phyloP scores from a whole-genome alignment of 768 basidiomycete genomes.

The Sporobolomyces pararoseus region DNA sequence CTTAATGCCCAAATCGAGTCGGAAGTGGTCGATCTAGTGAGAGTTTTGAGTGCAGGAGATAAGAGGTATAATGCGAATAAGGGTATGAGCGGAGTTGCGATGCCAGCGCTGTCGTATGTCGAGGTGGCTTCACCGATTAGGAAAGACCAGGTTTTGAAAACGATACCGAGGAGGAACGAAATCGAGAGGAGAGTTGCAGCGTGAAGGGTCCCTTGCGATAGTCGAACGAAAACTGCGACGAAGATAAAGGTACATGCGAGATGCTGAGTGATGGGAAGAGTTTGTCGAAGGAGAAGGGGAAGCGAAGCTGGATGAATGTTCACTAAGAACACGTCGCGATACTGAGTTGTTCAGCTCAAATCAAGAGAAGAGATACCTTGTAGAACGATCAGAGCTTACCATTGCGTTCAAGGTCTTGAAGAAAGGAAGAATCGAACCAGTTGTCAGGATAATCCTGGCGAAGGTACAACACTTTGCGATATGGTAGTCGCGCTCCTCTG shows the following conservation, averaged over 20 bases:
- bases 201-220: conserved; percentile 64
- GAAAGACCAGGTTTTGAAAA: conserved; percentile 37
- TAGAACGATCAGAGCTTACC: conserved; percentile 51
- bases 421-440: conserved; percentile 73
- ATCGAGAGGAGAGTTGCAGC: conserved; percentile 66
- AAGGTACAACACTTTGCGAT: conserved; percentile 48
- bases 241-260: conserved; percentile 75
- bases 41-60: conserved; percentile 82
- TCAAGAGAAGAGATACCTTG: too few species aligned
- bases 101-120: neutral
- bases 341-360: neutral
- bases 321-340: conserved; percentile 52
- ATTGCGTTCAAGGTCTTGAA: conserved; percentile 72
- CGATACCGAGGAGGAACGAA: conserved; percentile 60
- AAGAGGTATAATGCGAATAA: conserved; percentile 83
- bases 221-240: conserved; percentile 69
- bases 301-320: conserved; percentile 78
- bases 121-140: conserved; percentile 5
- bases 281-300: conserved; percentile 43
- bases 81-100: conserved; percentile 62
- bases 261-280: conserved; percentile 71
- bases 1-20: conserved; percentile 96
- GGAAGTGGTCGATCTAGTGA: conserved; percentile 90
- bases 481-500: neutral
- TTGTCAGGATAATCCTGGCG: conserved; percentile 69